A percentile compares a stretch with the other conserved stretches of the same genome.
Evolutionary conservation across 139 green algal species (phyloP).

Genomic region (Tetradesmus lagerheimii): DNA sequence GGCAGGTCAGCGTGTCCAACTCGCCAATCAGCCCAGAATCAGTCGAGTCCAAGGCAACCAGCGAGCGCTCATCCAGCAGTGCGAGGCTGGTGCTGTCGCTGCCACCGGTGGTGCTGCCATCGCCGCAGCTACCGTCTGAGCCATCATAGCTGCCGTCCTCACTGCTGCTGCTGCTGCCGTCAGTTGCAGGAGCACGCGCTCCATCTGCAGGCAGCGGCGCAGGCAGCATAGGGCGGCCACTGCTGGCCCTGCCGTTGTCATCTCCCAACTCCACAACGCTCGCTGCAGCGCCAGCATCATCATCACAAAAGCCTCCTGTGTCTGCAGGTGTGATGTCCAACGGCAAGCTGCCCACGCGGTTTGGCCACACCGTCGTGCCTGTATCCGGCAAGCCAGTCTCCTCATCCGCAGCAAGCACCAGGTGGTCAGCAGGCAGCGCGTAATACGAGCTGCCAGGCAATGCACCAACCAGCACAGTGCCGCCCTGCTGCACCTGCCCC

Average conservation of each 20-base stretch:
- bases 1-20: conserved; percentile 31
- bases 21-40: not conserved
- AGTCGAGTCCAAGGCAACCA: not conserved
- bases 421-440: conserved; percentile 69
- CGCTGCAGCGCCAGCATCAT: not conserved
- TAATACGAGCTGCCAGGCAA: conserved; percentile 64
- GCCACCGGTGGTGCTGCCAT: not conserved
- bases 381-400: not conserved
- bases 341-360: conserved; percentile 3
- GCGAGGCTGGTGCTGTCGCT: not conserved
- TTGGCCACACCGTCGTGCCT: not conserved
- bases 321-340: conserved; percentile 30
- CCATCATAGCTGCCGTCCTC: not conserved
- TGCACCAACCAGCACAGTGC: conserved; percentile 63
- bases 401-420: conserved; percentile 51
- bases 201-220: not conserved
- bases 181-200: not conserved
- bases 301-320: not conserved
- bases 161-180: not conserved
- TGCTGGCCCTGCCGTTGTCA: not conserved
- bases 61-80: not conserved
- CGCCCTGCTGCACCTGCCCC: not conserved
- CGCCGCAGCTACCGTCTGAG: not conserved
- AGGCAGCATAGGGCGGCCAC: not conserved
- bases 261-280: not conserved